Evolutionary conservation across 1,139 yeast species (phyloP).

Genomic region (Nakaseomyces nivariensis): DNA sequence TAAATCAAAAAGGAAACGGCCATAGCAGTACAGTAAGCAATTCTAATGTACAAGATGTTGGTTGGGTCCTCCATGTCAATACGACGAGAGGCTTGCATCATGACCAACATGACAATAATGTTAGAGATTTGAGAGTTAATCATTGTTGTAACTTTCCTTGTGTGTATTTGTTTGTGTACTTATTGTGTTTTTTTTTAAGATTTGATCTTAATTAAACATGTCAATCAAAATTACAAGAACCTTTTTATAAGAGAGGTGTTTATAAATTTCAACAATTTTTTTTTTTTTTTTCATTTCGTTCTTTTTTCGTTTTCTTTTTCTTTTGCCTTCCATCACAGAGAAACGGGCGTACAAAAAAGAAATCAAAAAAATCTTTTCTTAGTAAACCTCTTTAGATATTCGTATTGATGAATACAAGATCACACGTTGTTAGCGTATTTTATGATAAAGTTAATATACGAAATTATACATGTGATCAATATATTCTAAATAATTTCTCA

Average conservation of each 20-base stretch:
- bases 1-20: slow-evolving; percentile 56
- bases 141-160: background rate
- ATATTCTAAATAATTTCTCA: no score
- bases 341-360: background rate
- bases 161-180: background rate
- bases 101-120: slow-evolving; percentile 83
- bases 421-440: no score
- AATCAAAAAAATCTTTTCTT: no score
- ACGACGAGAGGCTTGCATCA: slow-evolving; percentile 92
- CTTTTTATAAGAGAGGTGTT: background rate
- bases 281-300: background rate
- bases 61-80: slow-evolving; percentile 83
- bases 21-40: slow-evolving; percentile 60
- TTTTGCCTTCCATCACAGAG: background rate
- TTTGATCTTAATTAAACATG: background rate
- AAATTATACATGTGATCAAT: no score
- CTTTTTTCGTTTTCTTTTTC: background rate
- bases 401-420: no score
- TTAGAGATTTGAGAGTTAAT: slow-evolving; percentile 87
- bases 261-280: background rate
- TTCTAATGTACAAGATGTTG: slow-evolving; percentile 67
- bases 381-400: no score
- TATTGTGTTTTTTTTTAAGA: background rate
- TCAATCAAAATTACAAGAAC: no score
- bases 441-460: no score